Conservation (phyloP, 208 protist species). For the Crithidia brevicula region DNA sequence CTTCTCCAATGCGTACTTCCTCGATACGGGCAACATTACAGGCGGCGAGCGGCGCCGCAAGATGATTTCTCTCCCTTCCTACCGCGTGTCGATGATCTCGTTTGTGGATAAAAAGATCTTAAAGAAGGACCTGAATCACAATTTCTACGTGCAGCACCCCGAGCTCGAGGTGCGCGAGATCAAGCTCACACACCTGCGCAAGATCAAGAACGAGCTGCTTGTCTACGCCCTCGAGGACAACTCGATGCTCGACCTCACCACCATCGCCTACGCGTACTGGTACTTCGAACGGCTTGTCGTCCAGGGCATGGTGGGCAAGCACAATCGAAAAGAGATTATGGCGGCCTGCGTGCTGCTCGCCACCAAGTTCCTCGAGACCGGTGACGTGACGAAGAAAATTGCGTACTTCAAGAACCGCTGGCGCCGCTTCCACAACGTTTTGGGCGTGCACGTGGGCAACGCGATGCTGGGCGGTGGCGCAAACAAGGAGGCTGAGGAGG, state of each 20-base stretch:
- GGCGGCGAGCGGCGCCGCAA: conserved; percentile 86
- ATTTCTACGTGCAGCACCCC: conserved; percentile 89
- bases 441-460: conserved; percentile 27
- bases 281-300: conserved; percentile 86
- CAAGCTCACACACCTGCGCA: conserved; percentile 82
- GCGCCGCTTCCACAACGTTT: conserved; percentile 52
- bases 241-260: conserved; percentile 71
- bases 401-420: conserved; percentile 70
- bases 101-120: conserved; percentile 84
- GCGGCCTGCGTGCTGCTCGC: conserved; percentile 76
- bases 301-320: conserved; percentile 81
- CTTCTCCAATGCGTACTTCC: conserved; percentile 80
- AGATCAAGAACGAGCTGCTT: conserved; percentile 73
- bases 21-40: conserved; percentile 86
- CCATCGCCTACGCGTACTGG: conserved; percentile 85
- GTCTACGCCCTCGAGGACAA: conserved; percentile 73
- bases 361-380: conserved; percentile 86
- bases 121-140: conserved; percentile 88
- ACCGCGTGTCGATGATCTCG: conserved; percentile 80
- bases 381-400: conserved; percentile 72
- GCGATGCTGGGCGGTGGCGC: conserved; percentile 39
- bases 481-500: conserved; percentile 50
- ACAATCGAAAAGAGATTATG: conserved; percentile 75
- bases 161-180: conserved; percentile 84
- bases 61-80: conserved; percentile 74